These are phyloP conservation scores for Lathyrus tuberosus DNA, from an alignment of 306 rosid genomes.

Conservation along the genomic window DNA sequence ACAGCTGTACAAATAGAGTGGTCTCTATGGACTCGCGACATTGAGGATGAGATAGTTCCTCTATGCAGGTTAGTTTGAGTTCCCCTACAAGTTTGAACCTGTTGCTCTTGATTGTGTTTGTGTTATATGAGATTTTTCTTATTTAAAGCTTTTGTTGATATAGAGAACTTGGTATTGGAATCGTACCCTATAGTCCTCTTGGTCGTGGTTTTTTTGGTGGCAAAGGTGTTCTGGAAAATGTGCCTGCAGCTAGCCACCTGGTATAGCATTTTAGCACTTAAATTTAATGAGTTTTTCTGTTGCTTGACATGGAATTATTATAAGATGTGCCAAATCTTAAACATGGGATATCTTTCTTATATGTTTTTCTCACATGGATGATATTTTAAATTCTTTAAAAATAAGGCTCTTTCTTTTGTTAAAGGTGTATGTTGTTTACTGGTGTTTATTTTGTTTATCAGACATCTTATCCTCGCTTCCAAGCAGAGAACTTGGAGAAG, in stretches of 20 bases:
- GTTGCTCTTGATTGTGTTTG: neutral
- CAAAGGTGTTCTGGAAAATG: conserved; percentile 58
- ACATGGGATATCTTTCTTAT: neutral
- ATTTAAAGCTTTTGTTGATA: neutral
- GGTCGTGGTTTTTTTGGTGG: conserved; percentile 86
- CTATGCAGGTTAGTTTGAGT: conserved; percentile 63
- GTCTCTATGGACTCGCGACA: conserved; percentile 83
- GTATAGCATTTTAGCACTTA: conserved; percentile 39
- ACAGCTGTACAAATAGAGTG: conserved; percentile 79
- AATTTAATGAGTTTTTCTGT: neutral
- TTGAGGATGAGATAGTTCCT: conserved; percentile 71
- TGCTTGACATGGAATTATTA: neutral
- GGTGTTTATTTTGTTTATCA: conserved; percentile 29
- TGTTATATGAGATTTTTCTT: neutral
- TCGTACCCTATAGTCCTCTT: conserved; percentile 81
- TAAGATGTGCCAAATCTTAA: no score
- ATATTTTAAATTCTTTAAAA: no score
- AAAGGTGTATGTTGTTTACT: neutral
- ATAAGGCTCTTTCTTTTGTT: neutral
- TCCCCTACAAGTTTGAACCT: neutral
- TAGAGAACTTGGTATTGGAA: conserved; percentile 71
- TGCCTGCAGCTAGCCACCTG: conserved; percentile 49
- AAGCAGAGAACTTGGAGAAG: conserved; percentile 48
- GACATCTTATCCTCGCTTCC: conserved; percentile 59
- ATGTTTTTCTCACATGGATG: no score